Conservation (phyloP, 805 yeast species). For the Starmerella vaccinii region DNA sequence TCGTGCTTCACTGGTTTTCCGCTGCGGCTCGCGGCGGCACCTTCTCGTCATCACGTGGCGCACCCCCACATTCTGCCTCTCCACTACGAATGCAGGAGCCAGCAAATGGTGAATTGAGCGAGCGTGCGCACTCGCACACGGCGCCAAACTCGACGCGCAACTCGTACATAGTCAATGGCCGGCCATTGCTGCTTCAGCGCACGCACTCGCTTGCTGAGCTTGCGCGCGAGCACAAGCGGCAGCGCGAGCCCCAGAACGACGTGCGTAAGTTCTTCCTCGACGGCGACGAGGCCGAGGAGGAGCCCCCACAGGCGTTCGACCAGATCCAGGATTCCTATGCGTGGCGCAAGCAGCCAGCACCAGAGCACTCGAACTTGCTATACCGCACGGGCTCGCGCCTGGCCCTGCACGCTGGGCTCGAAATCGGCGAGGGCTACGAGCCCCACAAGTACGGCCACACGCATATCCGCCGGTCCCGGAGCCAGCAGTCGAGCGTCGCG, state of each 20-base stretch:
- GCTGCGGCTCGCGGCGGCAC: no score
- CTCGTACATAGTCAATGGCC: not conserved
- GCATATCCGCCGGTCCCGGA: not conserved
- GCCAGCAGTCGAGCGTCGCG: slow-evolving; percentile 6
- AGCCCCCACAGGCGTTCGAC: not conserved
- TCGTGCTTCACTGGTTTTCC: no score
- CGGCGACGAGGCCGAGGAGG: slow-evolving; percentile 3
- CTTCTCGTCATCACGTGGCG: not conserved
- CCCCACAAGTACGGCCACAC: not conserved
- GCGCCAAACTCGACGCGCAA: slow-evolving; percentile 1
- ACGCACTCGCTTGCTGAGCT: slow-evolving; percentile 23
- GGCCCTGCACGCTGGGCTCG: slow-evolving; percentile 8
- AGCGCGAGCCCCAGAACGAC: slow-evolving; percentile 10
- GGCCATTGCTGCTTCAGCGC: slow-evolving; percentile 11
- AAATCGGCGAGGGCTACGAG: slow-evolving; percentile 11
- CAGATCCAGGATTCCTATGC: not conserved
- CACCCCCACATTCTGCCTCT: not conserved
- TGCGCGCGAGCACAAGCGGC: slow-evolving; percentile 20
- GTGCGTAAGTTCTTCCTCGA: slow-evolving; percentile 18
- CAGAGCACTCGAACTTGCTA: slow-evolving; percentile 12
- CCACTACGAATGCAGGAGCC: not conserved
- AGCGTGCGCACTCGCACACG: not conserved
- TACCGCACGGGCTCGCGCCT: slow-evolving; percentile 18
- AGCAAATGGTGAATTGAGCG: not conserved
- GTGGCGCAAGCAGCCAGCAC: not conserved